Conservation (phyloP, 73 alveolate genomes). For the Tetrahymena malaccensis region DNA sequence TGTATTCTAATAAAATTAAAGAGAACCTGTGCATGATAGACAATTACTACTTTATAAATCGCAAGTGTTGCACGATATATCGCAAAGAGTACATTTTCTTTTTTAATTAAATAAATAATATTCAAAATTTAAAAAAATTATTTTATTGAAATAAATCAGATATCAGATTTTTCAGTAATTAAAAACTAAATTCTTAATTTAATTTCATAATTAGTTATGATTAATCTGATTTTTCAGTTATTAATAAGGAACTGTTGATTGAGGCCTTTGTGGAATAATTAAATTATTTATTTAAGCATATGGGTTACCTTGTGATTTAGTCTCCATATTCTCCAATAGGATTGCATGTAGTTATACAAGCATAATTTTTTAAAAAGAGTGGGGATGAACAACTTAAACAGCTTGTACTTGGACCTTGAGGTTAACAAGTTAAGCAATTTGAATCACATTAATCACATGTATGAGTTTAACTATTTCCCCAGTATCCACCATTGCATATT, state of each 20-base stretch:
- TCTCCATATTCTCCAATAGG: neutral
- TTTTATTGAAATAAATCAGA: no score
- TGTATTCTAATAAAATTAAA: no score
- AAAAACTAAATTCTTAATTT: no score
- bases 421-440: neutral
- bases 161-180: no score
- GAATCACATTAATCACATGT: neutral
- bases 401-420: neutral
- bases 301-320: neutral
- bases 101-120: no score
- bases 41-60: neutral
- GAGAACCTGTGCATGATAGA: neutral
- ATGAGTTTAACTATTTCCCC: neutral
- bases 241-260: no score
- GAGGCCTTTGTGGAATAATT: no score
- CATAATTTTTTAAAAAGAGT: neutral
- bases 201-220: no score
- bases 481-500: neutral
- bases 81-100: neutral
- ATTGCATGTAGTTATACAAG: neutral
- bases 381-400: neutral
- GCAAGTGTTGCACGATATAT: neutral
- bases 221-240: no score
- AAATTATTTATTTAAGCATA: no score
- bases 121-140: no score